Evolutionary conservation across 176 grass and related monocot genomes (phyloP), one percentile per base, ranked within the genome.

Genomic region (Phoenix roebelenii): DNA sequence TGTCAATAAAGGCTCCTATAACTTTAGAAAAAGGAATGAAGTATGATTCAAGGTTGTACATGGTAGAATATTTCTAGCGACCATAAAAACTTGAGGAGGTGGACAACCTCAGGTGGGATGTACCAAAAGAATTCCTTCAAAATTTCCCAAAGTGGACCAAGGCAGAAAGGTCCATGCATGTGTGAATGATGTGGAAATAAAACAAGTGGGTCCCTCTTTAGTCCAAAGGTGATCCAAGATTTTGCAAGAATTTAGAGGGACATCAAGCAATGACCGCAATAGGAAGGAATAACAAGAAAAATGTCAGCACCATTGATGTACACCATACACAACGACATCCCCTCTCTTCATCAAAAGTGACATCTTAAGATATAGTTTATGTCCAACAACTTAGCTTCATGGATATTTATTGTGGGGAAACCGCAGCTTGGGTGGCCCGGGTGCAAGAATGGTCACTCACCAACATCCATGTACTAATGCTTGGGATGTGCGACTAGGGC

Each of bases 211-310:
- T 44, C 35, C 35, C 35, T 44, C 35, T 14, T 44, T 14, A 44
- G 35, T 14, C 10, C 35, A 44, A 44, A 44, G 12, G 10, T 44
- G 10, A 14, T 44, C 6, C 10, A 22, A 18, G 9, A 16, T 14
- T 50, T 59, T 26, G 68, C 55, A 25, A 49, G 23, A 51, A 51
- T 50, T 66, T 68, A 66, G 70, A 58, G 59, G 59, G 57, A 35
- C n/a, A 73, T 52, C 56, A 48, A 51, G 57, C 72, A 76, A 72
- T 85, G 62, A n/a, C 51, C 23, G 18, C n/a, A 65, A 55, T 22
- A 26, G 65, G 29, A 73, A 59, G 64, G 52, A 56, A 69, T 59
- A 63, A 74, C 55, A 80, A 73, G 72, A 65, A 70, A 73, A 65
- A 52, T 58, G 63, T 80, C 39, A 74, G 51, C 55, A 18, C 51